Evolutionary conservation across 768 basidiomycete genomes (phyloP).

Genomic region (Tricholoma hemisulphureum): DNA sequence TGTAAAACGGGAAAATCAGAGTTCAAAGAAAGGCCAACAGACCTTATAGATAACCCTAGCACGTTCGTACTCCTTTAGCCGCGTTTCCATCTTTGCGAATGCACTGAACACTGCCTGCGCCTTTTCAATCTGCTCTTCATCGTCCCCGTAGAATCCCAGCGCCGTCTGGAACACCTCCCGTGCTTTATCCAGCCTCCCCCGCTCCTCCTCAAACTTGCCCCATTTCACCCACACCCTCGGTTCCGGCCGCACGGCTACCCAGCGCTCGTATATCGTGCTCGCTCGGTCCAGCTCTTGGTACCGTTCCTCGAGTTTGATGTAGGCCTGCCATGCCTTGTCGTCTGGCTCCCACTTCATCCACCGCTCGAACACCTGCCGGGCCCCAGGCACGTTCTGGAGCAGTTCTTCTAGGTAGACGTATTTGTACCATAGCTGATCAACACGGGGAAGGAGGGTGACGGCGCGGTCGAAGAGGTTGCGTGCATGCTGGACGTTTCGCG

Average conservation of each 20-base stretch:
- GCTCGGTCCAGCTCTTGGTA: slow-evolving; percentile 92
- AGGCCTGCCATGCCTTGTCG: slow-evolving; percentile 99
- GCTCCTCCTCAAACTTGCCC: slow-evolving; percentile 87
- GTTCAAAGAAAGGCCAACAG: neutral
- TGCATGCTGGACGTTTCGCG: slow-evolving; percentile 94
- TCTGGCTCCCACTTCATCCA: slow-evolving; percentile 99
- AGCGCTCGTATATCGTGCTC: slow-evolving; percentile 88
- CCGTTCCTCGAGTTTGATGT: slow-evolving; percentile 95
- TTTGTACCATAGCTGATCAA: slow-evolving; percentile 99
- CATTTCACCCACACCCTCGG: slow-evolving; percentile 84
- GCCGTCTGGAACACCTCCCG: slow-evolving; percentile 90
- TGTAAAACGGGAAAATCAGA: neutral
- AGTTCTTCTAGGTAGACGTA: slow-evolving; percentile 98
- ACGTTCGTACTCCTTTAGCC: slow-evolving; percentile 94
- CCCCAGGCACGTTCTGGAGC: slow-evolving; percentile 92
- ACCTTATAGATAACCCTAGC: slow-evolving; percentile 98
- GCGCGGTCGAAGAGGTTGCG: slow-evolving; percentile 97
- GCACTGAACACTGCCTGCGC: slow-evolving; percentile 91
- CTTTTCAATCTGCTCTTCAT: slow-evolving; percentile 91
- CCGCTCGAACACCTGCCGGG: slow-evolving; percentile 95
- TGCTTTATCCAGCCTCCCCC: slow-evolving; percentile 67
- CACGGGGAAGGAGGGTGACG: slow-evolving; percentile 91
- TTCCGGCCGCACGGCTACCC: slow-evolving; percentile 75
- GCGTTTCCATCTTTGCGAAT: slow-evolving; percentile 97
- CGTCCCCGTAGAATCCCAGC: slow-evolving; percentile 86